phyloP scores from a whole-genome alignment of 75 land plant species.

The Picea glauca region DNA sequence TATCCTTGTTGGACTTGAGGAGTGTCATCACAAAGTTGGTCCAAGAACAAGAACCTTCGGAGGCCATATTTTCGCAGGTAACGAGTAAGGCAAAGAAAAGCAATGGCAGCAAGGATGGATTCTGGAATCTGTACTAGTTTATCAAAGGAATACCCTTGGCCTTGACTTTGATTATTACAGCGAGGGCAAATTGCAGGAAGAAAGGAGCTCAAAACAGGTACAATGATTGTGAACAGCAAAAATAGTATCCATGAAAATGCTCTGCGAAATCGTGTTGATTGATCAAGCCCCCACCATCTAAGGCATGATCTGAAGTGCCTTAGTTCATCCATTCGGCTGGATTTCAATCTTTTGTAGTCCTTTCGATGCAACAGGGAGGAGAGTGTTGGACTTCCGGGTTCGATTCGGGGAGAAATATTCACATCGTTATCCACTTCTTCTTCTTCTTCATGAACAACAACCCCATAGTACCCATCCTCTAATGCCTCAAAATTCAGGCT shows the following conservation, averaged over 20 bases:
- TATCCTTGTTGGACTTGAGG: constrained; percentile 42
- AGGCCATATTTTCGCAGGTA: constrained; percentile 48
- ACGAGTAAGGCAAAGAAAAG: constrained; percentile 45
- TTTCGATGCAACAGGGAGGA: neutral
- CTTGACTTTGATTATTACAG: constrained; percentile 35
- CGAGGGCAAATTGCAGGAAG: constrained; percentile 43
- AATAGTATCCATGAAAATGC: constrained; percentile 64
- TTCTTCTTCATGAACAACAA: too few species aligned
- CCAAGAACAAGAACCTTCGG: constrained; percentile 59
- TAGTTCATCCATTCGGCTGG: constrained; percentile 48
- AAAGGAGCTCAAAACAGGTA: constrained; percentile 49
- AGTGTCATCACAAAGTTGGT: constrained; percentile 38
- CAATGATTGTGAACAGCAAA: constrained; percentile 39
- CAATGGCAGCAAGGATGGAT: constrained; percentile 49
- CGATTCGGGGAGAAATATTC: neutral
- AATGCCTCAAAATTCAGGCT: too few species aligned
- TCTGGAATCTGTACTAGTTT: constrained; percentile 48
- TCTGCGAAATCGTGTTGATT: constrained; percentile 29
- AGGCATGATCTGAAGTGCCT: constrained; percentile 45
- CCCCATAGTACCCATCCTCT: too few species aligned
- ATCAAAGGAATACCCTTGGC: constrained; percentile 40
- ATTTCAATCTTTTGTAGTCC: constrained; percentile 6
- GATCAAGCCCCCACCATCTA: constrained; percentile 64
- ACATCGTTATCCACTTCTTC: too few species aligned
- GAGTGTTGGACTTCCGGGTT: too few species aligned